phyloP scores from a whole-genome alignment of 1,284 basidiomycete species.

The Mycena sp. region DNA sequence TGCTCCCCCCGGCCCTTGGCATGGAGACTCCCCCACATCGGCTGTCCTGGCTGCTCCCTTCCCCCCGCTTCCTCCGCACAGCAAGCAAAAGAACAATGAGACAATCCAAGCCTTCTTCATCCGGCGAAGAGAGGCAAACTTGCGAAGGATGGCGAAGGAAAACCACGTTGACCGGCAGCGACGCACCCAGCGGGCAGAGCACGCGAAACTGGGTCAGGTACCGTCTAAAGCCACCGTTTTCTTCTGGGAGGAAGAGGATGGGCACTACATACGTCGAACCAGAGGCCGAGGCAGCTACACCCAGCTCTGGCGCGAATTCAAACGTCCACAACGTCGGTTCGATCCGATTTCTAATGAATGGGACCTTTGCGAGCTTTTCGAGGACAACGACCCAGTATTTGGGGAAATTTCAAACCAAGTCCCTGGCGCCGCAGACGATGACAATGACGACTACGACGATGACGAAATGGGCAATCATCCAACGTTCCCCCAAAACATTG shows the following conservation, averaged over 20 bases:
- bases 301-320: neutral
- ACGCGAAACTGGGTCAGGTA: neutral
- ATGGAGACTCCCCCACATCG: neutral
- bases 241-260: slow-evolving; percentile 1
- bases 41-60: neutral
- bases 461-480: too few species aligned
- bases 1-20: neutral
- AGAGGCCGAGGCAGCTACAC: neutral
- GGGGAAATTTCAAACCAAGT: too few species aligned
- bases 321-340: neutral
- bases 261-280: too few species aligned
- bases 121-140: neutral
- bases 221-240: neutral
- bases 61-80: neutral
- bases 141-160: neutral
- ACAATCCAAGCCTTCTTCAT: too few species aligned
- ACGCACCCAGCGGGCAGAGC: neutral
- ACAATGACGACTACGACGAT: too few species aligned
- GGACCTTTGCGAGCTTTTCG: too few species aligned
- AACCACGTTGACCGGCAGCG: neutral
- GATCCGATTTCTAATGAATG: too few species aligned
- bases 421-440: too few species aligned
- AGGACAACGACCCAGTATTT: slow-evolving; percentile 3
- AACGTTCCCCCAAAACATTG: too few species aligned
- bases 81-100: neutral